These are phyloP conservation scores for Elsinoe arachidis DNA, from an alignment of 2,329 filamentous ascomycete species.

Conservation along the genomic window DNA sequence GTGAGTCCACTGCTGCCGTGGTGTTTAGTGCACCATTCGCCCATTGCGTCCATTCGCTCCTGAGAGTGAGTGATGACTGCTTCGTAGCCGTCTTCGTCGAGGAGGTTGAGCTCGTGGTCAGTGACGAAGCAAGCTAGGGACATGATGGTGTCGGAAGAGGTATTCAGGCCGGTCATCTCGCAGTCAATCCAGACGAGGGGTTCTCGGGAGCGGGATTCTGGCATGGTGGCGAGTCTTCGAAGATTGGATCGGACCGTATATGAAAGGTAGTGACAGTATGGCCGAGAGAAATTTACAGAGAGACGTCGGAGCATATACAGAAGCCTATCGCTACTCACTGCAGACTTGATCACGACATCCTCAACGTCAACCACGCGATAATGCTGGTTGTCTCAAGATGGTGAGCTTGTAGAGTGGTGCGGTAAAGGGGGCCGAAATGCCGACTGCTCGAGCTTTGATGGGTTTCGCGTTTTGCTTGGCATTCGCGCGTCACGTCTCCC, in stretches of 20 bases:
- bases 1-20: constrained; percentile 79
- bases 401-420: not conserved
- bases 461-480: constrained; percentile 10
- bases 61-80: constrained; percentile 65
- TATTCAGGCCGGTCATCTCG: constrained; percentile 86
- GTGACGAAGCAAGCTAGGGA: constrained; percentile 92
- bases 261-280: constrained; percentile 10
- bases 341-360: not conserved
- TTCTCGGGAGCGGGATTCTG: constrained; percentile 45
- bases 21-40: constrained; percentile 76
- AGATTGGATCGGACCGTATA: not conserved
- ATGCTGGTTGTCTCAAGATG: not conserved
- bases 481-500: constrained; percentile 6
- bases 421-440: not conserved
- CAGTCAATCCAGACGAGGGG: constrained; percentile 84
- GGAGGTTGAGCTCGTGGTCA: constrained; percentile 63
- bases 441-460: not conserved
- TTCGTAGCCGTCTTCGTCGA: constrained; percentile 73
- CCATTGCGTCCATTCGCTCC: constrained; percentile 67
- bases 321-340: not conserved
- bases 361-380: not conserved
- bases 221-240: constrained; percentile 24
- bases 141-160: constrained; percentile 72
- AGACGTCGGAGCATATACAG: not conserved
- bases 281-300: not conserved